phyloP scores from a whole-genome alignment of 2,329 filamentous ascomycete species.

The Sporothrix dimorphospora region DNA sequence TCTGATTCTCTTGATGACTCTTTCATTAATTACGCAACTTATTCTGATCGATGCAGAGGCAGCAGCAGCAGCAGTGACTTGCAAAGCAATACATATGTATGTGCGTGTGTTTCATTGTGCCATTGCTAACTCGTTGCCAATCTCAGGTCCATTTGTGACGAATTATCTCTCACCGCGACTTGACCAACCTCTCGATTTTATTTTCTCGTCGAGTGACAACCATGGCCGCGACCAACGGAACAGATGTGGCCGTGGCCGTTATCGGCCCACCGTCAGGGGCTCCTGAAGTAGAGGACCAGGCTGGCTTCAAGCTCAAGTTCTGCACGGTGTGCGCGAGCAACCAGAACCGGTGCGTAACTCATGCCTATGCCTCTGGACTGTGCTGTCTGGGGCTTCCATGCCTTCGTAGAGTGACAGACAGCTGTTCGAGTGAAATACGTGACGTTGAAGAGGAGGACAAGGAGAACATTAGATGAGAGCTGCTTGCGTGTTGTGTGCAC shows the following conservation, averaged over 20 bases:
- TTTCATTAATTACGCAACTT: slow-evolving; percentile 45
- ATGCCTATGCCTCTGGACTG: neutral
- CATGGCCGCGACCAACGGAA: slow-evolving; percentile 19
- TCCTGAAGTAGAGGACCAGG: slow-evolving; percentile 53
- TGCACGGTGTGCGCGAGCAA: slow-evolving; percentile 99
- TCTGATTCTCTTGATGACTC: slow-evolving; percentile 66
- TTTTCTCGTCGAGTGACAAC: neutral
- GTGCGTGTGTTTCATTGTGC: neutral
- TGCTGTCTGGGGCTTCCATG: neutral
- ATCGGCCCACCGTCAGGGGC: slow-evolving; percentile 38
- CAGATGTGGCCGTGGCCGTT: slow-evolving; percentile 6
- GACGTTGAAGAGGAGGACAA: neutral
- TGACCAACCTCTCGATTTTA: neutral
- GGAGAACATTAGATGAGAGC: neutral
- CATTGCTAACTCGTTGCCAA: neutral
- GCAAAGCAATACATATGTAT: neutral
- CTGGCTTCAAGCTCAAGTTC: slow-evolving; percentile 88
- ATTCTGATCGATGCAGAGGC: slow-evolving; percentile 34
- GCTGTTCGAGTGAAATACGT: neutral
- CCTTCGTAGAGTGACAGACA: slow-evolving; percentile 17
- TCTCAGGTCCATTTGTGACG: neutral
- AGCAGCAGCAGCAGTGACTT: neutral
- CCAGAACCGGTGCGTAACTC: slow-evolving; percentile 75
- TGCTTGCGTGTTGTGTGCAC: neutral
- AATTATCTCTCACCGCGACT: neutral